phyloP scores from a whole-genome alignment of 257 asterid species.

The Mitragyna speciosa region DNA sequence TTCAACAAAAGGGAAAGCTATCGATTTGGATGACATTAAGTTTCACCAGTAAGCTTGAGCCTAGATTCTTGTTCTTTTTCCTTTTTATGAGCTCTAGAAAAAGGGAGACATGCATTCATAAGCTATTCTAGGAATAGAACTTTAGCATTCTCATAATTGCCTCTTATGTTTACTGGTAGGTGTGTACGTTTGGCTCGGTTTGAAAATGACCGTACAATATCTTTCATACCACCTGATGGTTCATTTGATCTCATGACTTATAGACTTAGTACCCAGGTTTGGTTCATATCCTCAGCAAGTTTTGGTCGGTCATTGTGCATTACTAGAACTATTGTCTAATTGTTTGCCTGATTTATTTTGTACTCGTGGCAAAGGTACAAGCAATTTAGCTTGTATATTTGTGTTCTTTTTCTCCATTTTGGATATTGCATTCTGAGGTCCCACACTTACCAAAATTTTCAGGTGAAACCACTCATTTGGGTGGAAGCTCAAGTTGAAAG shows the following conservation, averaged over 20 bases:
- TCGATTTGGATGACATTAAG: constrained; percentile 53
- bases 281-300: constrained; percentile 4
- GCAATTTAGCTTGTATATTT: background rate
- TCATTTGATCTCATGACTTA: constrained; percentile 58
- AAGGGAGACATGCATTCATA: background rate
- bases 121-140: background rate
- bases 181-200: constrained; percentile 59
- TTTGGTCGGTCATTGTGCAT: background rate
- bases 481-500: constrained; percentile 60
- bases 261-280: constrained; percentile 54
- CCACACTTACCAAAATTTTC: constrained; percentile 6
- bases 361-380: background rate
- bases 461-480: constrained; percentile 61
- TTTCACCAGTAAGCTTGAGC: constrained; percentile 47
- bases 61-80: background rate
- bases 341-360: background rate
- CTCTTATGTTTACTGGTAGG: constrained; percentile 25
- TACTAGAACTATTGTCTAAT: background rate
- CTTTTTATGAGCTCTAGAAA: background rate
- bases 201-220: constrained; percentile 53
- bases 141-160: background rate
- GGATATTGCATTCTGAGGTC: background rate
- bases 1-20: constrained; percentile 50
- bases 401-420: background rate
- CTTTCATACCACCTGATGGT: constrained; percentile 63